phyloP scores from a whole-genome alignment of 768 basidiomycete genomes.

The Suillus cothurnatus region DNA sequence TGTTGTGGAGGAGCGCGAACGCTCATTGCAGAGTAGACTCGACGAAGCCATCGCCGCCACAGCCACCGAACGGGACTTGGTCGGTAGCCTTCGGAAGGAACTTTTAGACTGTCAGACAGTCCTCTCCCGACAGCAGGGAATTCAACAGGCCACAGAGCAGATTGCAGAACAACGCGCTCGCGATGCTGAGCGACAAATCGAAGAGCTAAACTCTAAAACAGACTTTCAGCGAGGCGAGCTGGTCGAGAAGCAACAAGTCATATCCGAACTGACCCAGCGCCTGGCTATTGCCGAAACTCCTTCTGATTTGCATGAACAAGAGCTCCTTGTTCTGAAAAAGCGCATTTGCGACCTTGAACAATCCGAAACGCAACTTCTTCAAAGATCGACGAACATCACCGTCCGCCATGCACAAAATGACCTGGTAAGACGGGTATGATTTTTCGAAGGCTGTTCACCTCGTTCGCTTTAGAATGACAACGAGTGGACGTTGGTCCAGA shows the following conservation, averaged over 20 bases:
- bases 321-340: slow-evolving; percentile 21
- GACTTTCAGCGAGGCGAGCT: slow-evolving; percentile 26
- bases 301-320: slow-evolving; percentile 30
- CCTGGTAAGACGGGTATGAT: slow-evolving; percentile 40
- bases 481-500: slow-evolving; percentile 52
- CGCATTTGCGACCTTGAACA: slow-evolving; percentile 32
- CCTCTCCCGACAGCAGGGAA: slow-evolving; percentile 29
- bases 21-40: slow-evolving; percentile 16
- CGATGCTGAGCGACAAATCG: slow-evolving; percentile 21
- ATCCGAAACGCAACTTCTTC: slow-evolving; percentile 29
- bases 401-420: slow-evolving; percentile 47
- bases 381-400: slow-evolving; percentile 30
- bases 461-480: slow-evolving; percentile 41
- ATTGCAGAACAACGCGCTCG: slow-evolving; percentile 24
- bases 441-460: slow-evolving; percentile 6
- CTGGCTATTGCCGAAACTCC: slow-evolving; percentile 26
- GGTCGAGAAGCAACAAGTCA: slow-evolving; percentile 20
- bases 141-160: slow-evolving; percentile 23
- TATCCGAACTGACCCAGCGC: slow-evolving; percentile 24
- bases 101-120: slow-evolving; percentile 17
- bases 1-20: slow-evolving; percentile 26
- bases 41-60: slow-evolving; percentile 15
- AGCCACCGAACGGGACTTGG: slow-evolving; percentile 14
- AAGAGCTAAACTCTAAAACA: slow-evolving; percentile 21
- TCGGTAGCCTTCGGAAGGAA: slow-evolving; percentile 10